phyloP scores from a whole-genome alignment of 2,329 filamentous ascomycete genomes.

The Colletotrichum acutatum region DNA sequence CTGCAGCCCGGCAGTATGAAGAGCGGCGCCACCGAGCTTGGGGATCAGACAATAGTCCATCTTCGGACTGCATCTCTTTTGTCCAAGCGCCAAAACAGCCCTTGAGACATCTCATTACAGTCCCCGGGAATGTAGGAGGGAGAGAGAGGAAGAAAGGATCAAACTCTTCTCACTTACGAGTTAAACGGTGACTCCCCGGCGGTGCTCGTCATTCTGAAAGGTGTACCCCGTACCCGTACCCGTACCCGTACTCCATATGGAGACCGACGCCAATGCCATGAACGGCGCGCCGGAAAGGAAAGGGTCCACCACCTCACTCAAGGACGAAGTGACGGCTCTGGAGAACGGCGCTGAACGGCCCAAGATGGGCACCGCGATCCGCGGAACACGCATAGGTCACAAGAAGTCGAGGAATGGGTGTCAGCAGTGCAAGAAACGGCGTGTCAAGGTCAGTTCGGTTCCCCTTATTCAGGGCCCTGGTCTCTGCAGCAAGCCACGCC shows the following conservation, averaged over 20 bases:
- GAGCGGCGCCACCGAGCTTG: conserved; percentile 7
- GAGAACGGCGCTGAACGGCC: conserved; percentile 1
- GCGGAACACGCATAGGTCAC: conserved; percentile 32
- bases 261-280: conserved; percentile 10
- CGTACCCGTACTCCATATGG: no score
- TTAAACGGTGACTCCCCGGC: not conserved
- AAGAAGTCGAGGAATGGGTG: conserved; percentile 33
- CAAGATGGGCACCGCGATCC: not conserved
- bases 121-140: not conserved
- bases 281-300: conserved; percentile 12
- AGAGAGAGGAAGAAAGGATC: not conserved
- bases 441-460: conserved; percentile 28
- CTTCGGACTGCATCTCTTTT: not conserved
- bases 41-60: conserved; percentile 19
- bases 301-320: conserved; percentile 22
- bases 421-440: conserved; percentile 33
- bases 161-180: not conserved
- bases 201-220: not conserved
- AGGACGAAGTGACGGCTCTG: conserved; percentile 12
- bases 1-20: conserved; percentile 21
- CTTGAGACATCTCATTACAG: conserved; percentile 15
- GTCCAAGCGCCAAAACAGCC: conserved; percentile 23
- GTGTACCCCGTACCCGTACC: no score
- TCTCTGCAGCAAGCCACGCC: not conserved
- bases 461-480: not conserved